Base-by-base conservation (phyloP, 768 basidiomycete species). In the Lactifluus pinguis region DNA sequence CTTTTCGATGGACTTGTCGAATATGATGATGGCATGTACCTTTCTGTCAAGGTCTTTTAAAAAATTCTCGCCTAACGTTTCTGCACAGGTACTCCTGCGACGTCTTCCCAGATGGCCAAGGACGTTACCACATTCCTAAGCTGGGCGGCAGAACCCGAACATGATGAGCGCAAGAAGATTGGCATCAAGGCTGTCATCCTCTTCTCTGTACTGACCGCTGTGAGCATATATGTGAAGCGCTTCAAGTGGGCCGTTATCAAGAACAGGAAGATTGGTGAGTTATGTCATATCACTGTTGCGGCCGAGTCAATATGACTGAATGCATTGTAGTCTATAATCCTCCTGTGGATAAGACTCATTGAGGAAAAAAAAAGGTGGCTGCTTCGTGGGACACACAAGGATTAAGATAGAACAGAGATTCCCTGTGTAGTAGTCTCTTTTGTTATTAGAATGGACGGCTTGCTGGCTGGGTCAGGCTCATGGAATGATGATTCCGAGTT, bases 51-150 rank as follows among this genome's bases (percentile, higher is more conserved):
- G n/a, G 44, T 41, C 21, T 42, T 55, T 9, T 8, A 41, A 14
- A 25, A 25, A 25, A 25, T 25, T 48, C 2, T 47, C 17, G 15
- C 19, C 36, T 41, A 54, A 39, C 42, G 19, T 42, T 51, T 44
- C 51, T 61, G 49, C 45, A 15, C 50, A 93, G 91, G 89, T 52
- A 98, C 97, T 4, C 94, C 97, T 14, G 92, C 95, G 13, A 99
- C 97, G 51, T 87, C 93, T 6, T 90, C 92, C 6, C 97, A 99
- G 74, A 95, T 99, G 95, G 95, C 97, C 67, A 99, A 98, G 81
- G 97, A 99, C 70, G 94, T 99, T 56, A 83, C 83, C 49, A 92
- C 89, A 2, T 98, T 98, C 87, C 76, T 98, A 53, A 85, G 84
- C 76, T 98, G 95, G 95, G 92, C 95, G 17, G 84, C 97, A 59